Base-by-base conservation (phyloP, 352 stramenopile species). In the Phytophthora lateralis region DNA sequence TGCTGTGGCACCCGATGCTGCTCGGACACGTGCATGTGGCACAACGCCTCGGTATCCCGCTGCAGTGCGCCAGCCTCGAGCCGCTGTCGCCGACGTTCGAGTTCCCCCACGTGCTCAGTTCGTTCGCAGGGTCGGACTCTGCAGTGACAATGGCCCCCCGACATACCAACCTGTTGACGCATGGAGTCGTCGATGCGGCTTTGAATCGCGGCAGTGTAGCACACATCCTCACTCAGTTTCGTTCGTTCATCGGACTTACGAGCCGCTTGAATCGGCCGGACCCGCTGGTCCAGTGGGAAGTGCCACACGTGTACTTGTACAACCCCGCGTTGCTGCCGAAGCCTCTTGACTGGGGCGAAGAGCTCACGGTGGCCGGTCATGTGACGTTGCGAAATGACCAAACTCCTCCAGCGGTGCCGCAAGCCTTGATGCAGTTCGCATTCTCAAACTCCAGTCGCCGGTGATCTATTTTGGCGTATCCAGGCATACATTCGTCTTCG, bases 301-400 rank as follows among this genome's bases (percentile, higher is more conserved):
- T 76, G 14, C 73, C 75, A 0, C 65, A 80, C 53, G 63, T 70
- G 37, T 85, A 85, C 32, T 49, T 79, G 27, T 82, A 63, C 59
- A 81, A 73, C 26, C 49, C 66, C 1, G 37, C 43, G 20, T 29
- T 85, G 10, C 54, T 85, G 14, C 37, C 53, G 4, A 82, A 69
- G 24, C 71, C 69, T 15, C 35, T 72, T 29, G 75, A 85, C 50
- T 85, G 75, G 75, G 51, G 71, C 10, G 59, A 43, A 9, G 73
- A 85, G 32, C 45, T 82, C n/a, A 48, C 54, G 0, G 57, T 85
- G 9, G 57, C 57, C 12, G 75, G 75, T 2, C 73, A 74, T 26
- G 56, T 78, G 34, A 72, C 63, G 45, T 54, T 69, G 38, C 37
- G 61, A 43, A 39, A 61, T 38, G 52, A 20, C 1, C 30, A 32